These are phyloP conservation scores for Trametes elegans DNA, from an alignment of 768 basidiomycete species.

Conservation along the genomic window DNA sequence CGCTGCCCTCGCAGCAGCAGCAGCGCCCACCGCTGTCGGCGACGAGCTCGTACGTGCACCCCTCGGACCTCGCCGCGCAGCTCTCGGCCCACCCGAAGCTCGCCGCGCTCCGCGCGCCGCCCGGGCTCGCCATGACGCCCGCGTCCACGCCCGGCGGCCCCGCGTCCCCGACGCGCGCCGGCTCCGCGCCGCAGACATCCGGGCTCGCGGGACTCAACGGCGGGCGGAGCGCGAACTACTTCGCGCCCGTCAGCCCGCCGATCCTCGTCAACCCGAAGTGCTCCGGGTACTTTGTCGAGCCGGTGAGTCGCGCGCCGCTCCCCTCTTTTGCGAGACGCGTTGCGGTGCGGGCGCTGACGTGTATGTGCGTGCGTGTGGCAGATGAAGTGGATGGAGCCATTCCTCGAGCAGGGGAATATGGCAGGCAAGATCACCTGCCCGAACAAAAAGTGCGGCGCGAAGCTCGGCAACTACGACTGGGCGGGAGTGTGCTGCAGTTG, in stretches of 20 bases:
- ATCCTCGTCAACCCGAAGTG: conserved; percentile 80
- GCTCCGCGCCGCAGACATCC: conserved; percentile 25
- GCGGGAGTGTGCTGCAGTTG: conserved; percentile 91
- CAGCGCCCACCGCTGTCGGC: conserved; percentile 21
- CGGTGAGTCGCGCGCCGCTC: conserved; percentile 54
- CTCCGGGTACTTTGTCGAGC: conserved; percentile 96
- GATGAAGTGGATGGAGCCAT: conserved; percentile 97
- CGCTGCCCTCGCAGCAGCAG: conserved; percentile 10
- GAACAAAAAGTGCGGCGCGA: conserved; percentile 84
- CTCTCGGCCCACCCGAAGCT: conserved; percentile 47
- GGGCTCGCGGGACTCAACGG: conserved; percentile 1
- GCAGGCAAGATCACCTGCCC: conserved; percentile 92
- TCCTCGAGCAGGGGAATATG: conserved; percentile 70
- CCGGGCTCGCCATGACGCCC: conserved; percentile 26
- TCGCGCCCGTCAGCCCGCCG: conserved; percentile 45
- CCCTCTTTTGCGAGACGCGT: no score
- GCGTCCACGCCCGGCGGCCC: conserved; percentile 5
- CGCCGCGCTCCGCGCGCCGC: conserved; percentile 42
- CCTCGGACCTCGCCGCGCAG: conserved; percentile 43
- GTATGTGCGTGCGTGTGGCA: conserved; percentile 7
- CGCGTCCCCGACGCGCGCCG: conserved; percentile 21
- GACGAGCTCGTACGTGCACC: conserved; percentile 25
- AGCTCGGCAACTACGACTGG: conserved; percentile 97
- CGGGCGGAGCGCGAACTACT: conserved; percentile 16
- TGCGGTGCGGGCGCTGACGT: background rate